A percentile compares a stretch with the other conserved stretches of the same genome.
phyloP scores from a whole-genome alignment of 2,329 filamentous ascomycete genomes.

The Exophiala sideris region DNA sequence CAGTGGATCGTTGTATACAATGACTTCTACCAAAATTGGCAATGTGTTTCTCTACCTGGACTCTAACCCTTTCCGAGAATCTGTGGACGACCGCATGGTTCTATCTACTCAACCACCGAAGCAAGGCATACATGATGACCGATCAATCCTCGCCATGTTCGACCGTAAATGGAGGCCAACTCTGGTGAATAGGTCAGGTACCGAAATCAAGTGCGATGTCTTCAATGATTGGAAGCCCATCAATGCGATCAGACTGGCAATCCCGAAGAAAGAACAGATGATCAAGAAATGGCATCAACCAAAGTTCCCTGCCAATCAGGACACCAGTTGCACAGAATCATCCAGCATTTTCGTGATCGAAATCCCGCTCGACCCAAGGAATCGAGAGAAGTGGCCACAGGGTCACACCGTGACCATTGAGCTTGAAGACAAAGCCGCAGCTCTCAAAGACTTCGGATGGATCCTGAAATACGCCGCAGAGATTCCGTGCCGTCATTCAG shows the following conservation, averaged over 20 bases:
- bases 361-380: slow-evolving; percentile 1
- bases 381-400: slow-evolving; percentile 1
- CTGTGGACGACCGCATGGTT: slow-evolving; percentile 53
- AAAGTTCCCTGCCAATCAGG: background rate
- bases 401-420: slow-evolving; percentile 2
- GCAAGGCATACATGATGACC: slow-evolving; percentile 45
- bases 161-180: slow-evolving; percentile 16
- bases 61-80: slow-evolving; percentile 47
- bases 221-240: slow-evolving; percentile 4
- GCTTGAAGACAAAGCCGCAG: slow-evolving; percentile 15
- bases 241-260: background rate
- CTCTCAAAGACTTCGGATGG: slow-evolving; percentile 14
- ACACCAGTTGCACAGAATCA: background rate
- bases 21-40: background rate
- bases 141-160: slow-evolving; percentile 48
- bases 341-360: slow-evolving; percentile 7
- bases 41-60: slow-evolving; percentile 59
- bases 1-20: slow-evolving; percentile 12
- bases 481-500: background rate
- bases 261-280: slow-evolving; percentile 1
- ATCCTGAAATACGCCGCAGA: slow-evolving; percentile 4
- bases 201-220: slow-evolving; percentile 6
- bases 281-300: slow-evolving; percentile 7
- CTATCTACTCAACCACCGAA: slow-evolving; percentile 45
- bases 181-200: background rate